Conservation (phyloP, 305 asterid species). For the Fraxinus xanthoxyloides region DNA sequence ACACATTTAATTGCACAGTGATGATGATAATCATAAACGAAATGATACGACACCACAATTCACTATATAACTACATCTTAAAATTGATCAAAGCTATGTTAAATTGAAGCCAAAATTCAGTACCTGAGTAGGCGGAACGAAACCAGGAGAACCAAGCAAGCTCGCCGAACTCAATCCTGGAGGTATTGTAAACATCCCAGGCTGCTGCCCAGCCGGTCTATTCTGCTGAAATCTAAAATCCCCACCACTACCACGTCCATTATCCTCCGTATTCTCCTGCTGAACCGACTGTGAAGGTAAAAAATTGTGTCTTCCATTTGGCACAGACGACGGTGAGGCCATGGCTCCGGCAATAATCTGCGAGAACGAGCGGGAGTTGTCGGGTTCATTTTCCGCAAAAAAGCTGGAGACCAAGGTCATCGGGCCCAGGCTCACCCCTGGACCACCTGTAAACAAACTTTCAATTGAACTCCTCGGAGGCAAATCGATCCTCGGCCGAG, state of each 20-base stretch:
- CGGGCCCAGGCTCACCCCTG: slow-evolving; percentile 68
- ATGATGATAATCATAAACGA: background rate
- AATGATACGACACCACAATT: background rate
- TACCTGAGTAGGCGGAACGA: slow-evolving; percentile 63
- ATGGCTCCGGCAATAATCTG: slow-evolving; percentile 74
- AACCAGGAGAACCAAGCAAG: slow-evolving; percentile 69
- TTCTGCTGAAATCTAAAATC: slow-evolving; percentile 49
- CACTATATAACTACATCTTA: background rate
- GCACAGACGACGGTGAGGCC: slow-evolving; percentile 35
- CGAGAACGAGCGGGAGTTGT: slow-evolving; percentile 66
- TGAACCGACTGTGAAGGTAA: slow-evolving; percentile 6
- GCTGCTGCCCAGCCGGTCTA: slow-evolving; percentile 48
- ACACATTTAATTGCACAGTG: background rate
- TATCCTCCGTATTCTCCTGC: slow-evolving; percentile 10
- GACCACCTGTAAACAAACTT: slow-evolving; percentile 42
- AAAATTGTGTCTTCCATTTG: slow-evolving; percentile 23
- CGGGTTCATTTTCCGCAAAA: slow-evolving; percentile 73
- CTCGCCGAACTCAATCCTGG: slow-evolving; percentile 65
- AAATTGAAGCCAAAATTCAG: slow-evolving; percentile 2
- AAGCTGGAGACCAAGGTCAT: slow-evolving; percentile 66
- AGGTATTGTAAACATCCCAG: slow-evolving; percentile 53
- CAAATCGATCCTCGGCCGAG: slow-evolving; percentile 51
- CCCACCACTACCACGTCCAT: slow-evolving; percentile 25
- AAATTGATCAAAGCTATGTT: background rate
- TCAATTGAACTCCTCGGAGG: slow-evolving; percentile 59